phyloP scores from a whole-genome alignment of 1,284 basidiomycete species.

The Puccinia sorghi region DNA sequence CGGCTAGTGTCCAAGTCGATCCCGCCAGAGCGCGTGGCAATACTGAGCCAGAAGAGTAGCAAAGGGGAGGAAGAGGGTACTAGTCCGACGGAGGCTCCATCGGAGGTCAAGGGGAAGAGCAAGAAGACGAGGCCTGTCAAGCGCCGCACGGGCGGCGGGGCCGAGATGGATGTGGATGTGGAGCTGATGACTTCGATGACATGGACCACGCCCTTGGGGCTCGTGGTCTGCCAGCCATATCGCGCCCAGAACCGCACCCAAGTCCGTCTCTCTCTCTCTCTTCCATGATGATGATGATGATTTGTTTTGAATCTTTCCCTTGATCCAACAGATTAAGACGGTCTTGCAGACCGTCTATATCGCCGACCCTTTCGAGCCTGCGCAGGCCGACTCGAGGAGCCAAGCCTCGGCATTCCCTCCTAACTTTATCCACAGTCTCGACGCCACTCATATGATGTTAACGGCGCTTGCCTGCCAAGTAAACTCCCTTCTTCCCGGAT shows the following conservation, averaged over 20 bases:
- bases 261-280: constrained; percentile 51
- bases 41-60: constrained; percentile 27
- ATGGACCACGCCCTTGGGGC: constrained; percentile 91
- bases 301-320: too few relatives aligned
- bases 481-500: constrained; percentile 32
- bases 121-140: constrained; percentile 27
- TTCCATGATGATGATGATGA: not conserved
- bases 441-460: constrained; percentile 98
- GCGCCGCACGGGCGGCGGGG: constrained; percentile 39
- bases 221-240: constrained; percentile 97
- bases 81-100: constrained; percentile 3
- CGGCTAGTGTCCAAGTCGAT: constrained; percentile 85
- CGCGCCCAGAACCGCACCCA: constrained; percentile 77
- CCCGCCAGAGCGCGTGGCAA: constrained; percentile 66
- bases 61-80: not conserved
- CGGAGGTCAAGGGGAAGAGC: not conserved
- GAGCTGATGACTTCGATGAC: constrained; percentile 95
- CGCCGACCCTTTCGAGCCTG: constrained; percentile 76
- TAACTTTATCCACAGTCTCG: constrained; percentile 96
- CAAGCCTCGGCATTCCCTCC: constrained; percentile 97
- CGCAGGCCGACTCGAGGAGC: constrained; percentile 79
- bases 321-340: constrained; percentile 66
- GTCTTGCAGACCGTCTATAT: constrained; percentile 89
- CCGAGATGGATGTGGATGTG: constrained; percentile 61
- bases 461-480: constrained; percentile 88